Evolutionary conservation across 305 asterid genomes (phyloP).

Genomic region (Fraxinus dipetala): DNA sequence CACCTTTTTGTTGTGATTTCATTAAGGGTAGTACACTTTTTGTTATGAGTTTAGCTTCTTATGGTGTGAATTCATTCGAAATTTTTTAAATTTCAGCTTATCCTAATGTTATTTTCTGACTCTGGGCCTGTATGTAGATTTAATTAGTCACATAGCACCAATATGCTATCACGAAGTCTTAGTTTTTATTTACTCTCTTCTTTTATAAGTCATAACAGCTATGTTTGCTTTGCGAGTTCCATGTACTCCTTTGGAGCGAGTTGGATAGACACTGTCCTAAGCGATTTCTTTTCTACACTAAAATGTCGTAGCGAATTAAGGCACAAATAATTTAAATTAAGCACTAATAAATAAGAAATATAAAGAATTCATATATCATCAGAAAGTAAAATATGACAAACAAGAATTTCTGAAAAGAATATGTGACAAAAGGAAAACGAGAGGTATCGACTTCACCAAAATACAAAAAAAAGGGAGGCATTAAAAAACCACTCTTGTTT

Average conservation of each 20-base stretch:
- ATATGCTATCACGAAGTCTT: too few species aligned
- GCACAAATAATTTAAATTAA: neutral
- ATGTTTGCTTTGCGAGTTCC: neutral
- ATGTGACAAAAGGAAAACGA: constrained; percentile 11
- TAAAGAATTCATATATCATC: constrained; percentile 59
- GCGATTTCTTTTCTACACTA: neutral
- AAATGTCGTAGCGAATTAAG: neutral
- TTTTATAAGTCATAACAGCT: neutral
- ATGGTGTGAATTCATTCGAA: too few species aligned
- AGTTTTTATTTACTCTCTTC: too few species aligned
- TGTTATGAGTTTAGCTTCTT: too few species aligned
- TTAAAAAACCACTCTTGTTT: neutral
- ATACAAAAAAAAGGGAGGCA: neutral
- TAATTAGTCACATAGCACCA: neutral
- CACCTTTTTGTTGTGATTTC: too few species aligned
- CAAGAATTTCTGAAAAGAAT: constrained; percentile 28
- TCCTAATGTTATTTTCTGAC: too few species aligned
- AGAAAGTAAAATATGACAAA: constrained; percentile 22
- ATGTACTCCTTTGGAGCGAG: neutral
- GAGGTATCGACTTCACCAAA: neutral
- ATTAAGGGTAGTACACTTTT: too few species aligned
- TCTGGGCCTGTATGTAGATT: too few species aligned
- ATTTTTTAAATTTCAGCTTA: too few species aligned
- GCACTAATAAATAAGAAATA: constrained; percentile 25
- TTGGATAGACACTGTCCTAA: neutral